phyloP scores from a whole-genome alignment of 2,329 filamentous ascomycete species.

The Bipolaris victoriae region DNA sequence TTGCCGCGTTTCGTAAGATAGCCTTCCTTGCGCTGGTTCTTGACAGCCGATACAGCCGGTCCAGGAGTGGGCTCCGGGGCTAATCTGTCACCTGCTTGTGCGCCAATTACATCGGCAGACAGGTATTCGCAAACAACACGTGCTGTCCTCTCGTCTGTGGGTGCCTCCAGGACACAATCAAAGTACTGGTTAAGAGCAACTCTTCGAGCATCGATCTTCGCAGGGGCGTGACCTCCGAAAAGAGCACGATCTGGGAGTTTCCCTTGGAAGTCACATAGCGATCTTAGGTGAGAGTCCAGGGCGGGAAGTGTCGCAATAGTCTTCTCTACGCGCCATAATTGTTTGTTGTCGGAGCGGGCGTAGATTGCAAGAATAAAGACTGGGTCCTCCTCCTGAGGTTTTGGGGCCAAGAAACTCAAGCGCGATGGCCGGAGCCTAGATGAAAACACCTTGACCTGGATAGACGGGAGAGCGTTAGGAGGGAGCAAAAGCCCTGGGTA shows the following conservation, averaged over 20 bases:
- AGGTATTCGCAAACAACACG: conserved; percentile 86
- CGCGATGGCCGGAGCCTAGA: conserved; percentile 93
- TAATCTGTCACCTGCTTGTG: conserved; percentile 60
- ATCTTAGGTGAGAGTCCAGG: conserved; percentile 81
- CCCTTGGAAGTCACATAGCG: conserved; percentile 72
- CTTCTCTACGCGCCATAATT: conserved; percentile 95
- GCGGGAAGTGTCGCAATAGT: conserved; percentile 80
- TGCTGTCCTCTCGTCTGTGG: conserved; percentile 77
- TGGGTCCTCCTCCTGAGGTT: conserved; percentile 84
- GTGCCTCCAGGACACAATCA: conserved; percentile 81
- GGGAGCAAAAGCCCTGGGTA: conserved; percentile 85
- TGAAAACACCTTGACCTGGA: conserved; percentile 86
- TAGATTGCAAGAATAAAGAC: conserved; percentile 91
- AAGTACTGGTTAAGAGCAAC: conserved; percentile 83
- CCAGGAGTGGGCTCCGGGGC: conserved; percentile 61
- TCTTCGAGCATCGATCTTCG: conserved; percentile 87
- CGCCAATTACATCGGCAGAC: conserved; percentile 68
- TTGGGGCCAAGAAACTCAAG: conserved; percentile 80
- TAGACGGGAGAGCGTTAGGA: conserved; percentile 85
- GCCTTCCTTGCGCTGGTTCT: conserved; percentile 75
- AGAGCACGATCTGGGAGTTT: conserved; percentile 83
- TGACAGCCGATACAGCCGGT: conserved; percentile 49
- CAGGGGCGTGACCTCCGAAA: conserved; percentile 91
- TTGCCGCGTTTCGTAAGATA: conserved; percentile 97
- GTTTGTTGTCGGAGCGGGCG: conserved; percentile 73